phyloP scores from a whole-genome alignment of 352 stramenopile species.

The Pythium phragmiticola region DNA sequence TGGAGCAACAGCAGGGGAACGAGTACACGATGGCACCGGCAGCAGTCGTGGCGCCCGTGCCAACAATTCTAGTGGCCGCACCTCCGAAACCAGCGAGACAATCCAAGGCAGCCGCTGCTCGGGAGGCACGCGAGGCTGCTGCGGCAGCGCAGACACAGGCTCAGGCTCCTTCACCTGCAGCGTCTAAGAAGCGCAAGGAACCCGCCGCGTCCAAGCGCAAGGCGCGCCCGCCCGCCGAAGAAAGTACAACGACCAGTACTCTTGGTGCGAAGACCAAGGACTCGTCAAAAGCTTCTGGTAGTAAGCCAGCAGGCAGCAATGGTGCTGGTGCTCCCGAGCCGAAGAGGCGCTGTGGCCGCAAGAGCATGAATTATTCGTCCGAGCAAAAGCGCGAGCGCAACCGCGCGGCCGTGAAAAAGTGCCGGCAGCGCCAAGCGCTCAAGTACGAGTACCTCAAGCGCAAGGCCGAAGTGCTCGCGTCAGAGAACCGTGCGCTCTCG shows the following conservation, averaged over 20 bases:
- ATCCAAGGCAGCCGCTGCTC: background rate
- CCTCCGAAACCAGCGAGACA: conserved; percentile 2
- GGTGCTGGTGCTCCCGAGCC: conserved; percentile 19
- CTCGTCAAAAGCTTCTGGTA: background rate
- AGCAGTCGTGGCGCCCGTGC: background rate
- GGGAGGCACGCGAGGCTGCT: background rate
- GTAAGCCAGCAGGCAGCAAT: background rate
- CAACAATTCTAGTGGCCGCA: background rate
- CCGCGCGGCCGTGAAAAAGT: conserved; percentile 84
- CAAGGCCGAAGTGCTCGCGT: conserved; percentile 63
- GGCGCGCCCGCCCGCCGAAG: background rate
- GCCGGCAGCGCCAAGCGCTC: conserved; percentile 72
- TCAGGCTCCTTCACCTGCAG: background rate
- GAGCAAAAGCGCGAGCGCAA: conserved; percentile 85
- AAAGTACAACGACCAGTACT: background rate
- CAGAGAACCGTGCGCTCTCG: conserved; percentile 69
- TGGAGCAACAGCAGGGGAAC: background rate
- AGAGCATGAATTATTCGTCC: conserved; percentile 87
- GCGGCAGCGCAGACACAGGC: background rate
- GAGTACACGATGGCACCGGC: conserved; percentile 9
- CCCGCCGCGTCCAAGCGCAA: conserved; percentile 18
- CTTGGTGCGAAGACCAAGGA: background rate
- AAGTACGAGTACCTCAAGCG: conserved; percentile 79
- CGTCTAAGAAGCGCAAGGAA: conserved; percentile 24
- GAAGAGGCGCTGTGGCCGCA: conserved; percentile 77